Conservation (phyloP, 768 basidiomycete species). For the Boletus fagicola region DNA sequence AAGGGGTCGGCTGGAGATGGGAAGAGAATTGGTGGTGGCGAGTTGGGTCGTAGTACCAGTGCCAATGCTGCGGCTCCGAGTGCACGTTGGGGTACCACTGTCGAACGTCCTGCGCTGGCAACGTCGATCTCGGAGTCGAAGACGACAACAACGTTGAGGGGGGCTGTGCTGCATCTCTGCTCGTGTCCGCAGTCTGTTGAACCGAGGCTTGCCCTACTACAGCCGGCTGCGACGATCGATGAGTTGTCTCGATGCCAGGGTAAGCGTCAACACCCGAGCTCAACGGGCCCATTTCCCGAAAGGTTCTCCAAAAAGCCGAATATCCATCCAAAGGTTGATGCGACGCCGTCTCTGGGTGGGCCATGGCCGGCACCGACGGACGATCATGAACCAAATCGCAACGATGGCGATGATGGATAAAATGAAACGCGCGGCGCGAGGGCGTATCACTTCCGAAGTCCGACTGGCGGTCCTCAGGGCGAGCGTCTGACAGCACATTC, state of each 20-base stretch:
- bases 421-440: neutral
- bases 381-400: neutral
- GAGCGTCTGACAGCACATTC: neutral
- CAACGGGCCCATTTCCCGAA: neutral
- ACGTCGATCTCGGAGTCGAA: neutral
- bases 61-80: neutral
- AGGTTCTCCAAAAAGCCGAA: no score
- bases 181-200: neutral
- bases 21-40: neutral
- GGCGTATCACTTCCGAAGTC: slow-evolving; percentile 21
- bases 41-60: slow-evolving; percentile 1
- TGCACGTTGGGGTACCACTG: neutral
- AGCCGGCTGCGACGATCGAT: neutral
- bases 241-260: neutral
- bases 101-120: neutral
- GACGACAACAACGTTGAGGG: neutral
- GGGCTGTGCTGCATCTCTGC: neutral
- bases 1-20: neutral
- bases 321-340: neutral
- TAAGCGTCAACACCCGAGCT: neutral
- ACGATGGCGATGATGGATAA: neutral
- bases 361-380: slow-evolving; percentile 1
- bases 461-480: slow-evolving; percentile 8
- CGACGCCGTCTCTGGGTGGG: neutral
- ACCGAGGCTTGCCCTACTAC: neutral